Evolutionary conservation across 257 asterid genomes (phyloP).

Genomic region (Ilex aquifolium): DNA sequence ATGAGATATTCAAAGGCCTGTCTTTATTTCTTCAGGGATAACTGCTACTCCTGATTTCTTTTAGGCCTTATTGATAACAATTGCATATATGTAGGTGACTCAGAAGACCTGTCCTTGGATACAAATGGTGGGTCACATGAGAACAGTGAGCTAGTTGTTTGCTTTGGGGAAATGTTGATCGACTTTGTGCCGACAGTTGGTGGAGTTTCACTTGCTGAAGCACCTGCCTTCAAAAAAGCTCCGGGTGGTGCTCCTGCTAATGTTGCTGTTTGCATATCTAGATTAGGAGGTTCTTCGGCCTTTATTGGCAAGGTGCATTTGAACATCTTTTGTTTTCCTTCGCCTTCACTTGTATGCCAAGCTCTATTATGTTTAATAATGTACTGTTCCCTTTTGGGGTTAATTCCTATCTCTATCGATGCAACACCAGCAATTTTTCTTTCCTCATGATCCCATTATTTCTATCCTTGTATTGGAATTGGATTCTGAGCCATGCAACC

Average conservation of each 20-base stretch:
- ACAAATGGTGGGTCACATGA: constrained; percentile 28
- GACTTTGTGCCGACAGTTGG: constrained; percentile 84
- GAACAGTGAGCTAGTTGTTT: constrained; percentile 47
- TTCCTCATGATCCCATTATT: no score
- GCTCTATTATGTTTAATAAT: no score
- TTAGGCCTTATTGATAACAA: background rate
- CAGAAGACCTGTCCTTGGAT: constrained; percentile 39
- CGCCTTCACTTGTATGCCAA: background rate
- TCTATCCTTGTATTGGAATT: no score
- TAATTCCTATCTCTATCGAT: background rate
- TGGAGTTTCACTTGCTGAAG: constrained; percentile 92
- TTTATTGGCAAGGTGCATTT: constrained; percentile 73
- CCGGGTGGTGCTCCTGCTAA: constrained; percentile 96
- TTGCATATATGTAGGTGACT: constrained; percentile 38
- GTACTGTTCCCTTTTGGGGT: background rate
- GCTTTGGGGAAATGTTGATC: constrained; percentile 91
- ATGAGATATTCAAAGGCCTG: no score
- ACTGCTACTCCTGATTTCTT: no score
- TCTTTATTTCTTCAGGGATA: no score
- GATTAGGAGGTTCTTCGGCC: constrained; percentile 88
- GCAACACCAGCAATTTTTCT: background rate
- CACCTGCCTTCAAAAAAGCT: constrained; percentile 82
- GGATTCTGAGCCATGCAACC: no score
- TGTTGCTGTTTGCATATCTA: constrained; percentile 80
- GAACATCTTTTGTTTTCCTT: constrained; percentile 6